These are phyloP conservation scores for Dendrobium catenatum DNA, from an alignment of 106 monocot species.

Conservation along the genomic window DNA sequence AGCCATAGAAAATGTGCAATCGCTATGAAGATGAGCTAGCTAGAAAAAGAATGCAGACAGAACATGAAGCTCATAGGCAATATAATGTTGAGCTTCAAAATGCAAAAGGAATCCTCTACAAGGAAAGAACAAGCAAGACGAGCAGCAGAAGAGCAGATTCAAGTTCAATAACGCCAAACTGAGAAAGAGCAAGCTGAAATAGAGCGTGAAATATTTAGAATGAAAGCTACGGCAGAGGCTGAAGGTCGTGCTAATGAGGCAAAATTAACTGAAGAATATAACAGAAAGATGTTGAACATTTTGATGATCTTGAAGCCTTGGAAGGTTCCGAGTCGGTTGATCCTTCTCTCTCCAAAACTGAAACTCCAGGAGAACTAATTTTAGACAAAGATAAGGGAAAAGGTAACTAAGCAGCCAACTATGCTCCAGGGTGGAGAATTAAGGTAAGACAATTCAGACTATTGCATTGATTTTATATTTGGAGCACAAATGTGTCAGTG, in stretches of 20 bases:
- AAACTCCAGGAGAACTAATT: constrained; percentile 27
- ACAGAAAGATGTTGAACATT: constrained; percentile 87
- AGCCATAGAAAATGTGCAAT: constrained; percentile 15
- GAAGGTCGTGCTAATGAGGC: too few species aligned
- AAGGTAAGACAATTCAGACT: constrained; percentile 96
- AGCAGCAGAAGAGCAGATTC: too few species aligned
- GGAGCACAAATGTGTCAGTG: constrained; percentile 80
- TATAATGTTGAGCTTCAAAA: too few species aligned
- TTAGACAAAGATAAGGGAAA: constrained; percentile 39
- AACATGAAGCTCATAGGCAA: too few species aligned
- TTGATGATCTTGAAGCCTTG: constrained; percentile 23
- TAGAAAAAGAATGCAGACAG: too few species aligned
- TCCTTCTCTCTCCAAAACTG: constrained; percentile 33
- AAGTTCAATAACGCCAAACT: too few species aligned
- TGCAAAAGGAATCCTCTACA: too few species aligned
- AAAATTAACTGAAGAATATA: too few species aligned
- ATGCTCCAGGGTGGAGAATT: constrained; percentile 87
- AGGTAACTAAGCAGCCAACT: constrained; percentile 92
- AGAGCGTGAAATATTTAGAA: too few species aligned
- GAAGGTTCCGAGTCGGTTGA: constrained; percentile 29
- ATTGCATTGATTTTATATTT: constrained; percentile 83
- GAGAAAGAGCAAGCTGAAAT: too few species aligned
- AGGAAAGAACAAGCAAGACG: too few species aligned
- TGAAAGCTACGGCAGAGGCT: too few species aligned
- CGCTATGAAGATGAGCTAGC: constrained; percentile 19